These are phyloP conservation scores for Sphenostylis stenocarpa DNA, from an alignment of 306 rosid genomes.

Conservation along the genomic window DNA sequence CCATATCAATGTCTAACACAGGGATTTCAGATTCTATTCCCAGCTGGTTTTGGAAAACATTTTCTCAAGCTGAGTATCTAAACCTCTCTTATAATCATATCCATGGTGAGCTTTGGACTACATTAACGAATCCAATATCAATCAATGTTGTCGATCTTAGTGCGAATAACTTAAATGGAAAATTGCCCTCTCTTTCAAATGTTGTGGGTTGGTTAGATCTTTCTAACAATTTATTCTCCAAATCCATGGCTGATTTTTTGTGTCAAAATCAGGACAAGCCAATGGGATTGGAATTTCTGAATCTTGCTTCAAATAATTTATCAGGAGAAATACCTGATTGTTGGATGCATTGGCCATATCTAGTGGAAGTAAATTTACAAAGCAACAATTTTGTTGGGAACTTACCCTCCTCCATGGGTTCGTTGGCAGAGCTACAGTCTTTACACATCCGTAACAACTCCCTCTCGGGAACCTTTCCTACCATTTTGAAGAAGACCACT, in stretches of 20 bases:
- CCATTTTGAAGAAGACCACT: not conserved
- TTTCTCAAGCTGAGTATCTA: too few relatives aligned
- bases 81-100: slow-evolving; percentile 25
- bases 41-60: not conserved
- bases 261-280: not conserved
- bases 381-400: not conserved
- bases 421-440: not conserved
- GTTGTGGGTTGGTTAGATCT: not conserved
- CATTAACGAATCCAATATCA: not conserved
- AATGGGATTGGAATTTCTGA: not conserved
- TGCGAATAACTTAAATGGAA: not conserved
- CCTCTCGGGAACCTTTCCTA: slow-evolving; percentile 1
- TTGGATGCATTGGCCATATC: not conserved
- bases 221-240: slow-evolving; percentile 8
- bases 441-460: not conserved
- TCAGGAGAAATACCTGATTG: slow-evolving; percentile 19
- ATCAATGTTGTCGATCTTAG: not conserved
- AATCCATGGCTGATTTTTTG: not conserved
- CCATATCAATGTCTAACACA: slow-evolving; percentile 8
- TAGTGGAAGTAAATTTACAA: not conserved
- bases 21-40: slow-evolving; percentile 1
- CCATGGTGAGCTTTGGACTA: slow-evolving; percentile 14
- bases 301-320: slow-evolving; percentile 25
- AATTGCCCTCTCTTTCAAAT: not conserved
- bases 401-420: slow-evolving; percentile 3